Evolutionary conservation across 1,284 basidiomycete genomes (phyloP).

Genomic region (Phaffia rhodozyma): DNA sequence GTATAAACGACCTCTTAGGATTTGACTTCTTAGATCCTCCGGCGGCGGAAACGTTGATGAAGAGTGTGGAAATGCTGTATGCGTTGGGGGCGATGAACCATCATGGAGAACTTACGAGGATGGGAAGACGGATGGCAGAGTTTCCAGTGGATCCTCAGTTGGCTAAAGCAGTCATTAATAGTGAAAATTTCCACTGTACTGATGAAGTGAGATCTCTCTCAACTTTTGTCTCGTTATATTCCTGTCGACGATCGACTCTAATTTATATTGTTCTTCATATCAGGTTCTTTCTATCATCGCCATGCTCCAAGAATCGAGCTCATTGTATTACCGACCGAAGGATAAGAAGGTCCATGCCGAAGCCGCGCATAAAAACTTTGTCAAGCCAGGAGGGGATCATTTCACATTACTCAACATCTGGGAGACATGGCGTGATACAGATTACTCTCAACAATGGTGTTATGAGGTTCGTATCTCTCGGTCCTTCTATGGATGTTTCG

Average conservation of each 20-base stretch:
- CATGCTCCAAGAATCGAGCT: conserved; percentile 91
- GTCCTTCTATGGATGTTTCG: neutral
- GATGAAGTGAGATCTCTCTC: conserved; percentile 57
- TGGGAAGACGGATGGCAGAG: conserved; percentile 94
- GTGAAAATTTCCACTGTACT: conserved; percentile 87
- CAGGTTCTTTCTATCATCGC: conserved; percentile 90
- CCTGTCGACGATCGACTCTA: neutral
- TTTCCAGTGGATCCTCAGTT: conserved; percentile 98
- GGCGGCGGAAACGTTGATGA: conserved; percentile 94
- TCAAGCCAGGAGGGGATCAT: conserved; percentile 91
- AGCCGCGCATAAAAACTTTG: conserved; percentile 91
- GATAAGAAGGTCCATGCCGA: conserved; percentile 94
- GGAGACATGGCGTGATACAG: conserved; percentile 97
- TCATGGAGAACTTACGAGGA: conserved; percentile 85
- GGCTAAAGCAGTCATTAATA: conserved; percentile 89
- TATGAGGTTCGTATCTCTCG: conserved; percentile 24
- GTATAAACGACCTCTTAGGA: conserved; percentile 50
- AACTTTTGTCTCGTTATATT: neutral
- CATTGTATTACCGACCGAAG: conserved; percentile 92
- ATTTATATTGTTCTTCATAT: neutral
- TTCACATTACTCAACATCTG: conserved; percentile 94
- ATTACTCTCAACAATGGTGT: conserved; percentile 72
- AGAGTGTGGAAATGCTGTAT: conserved; percentile 84
- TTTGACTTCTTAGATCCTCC: conserved; percentile 54
- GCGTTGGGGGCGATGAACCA: conserved; percentile 94